Conservation (phyloP, 768 basidiomycete species). For the Rhodocollybia butyracea region DNA sequence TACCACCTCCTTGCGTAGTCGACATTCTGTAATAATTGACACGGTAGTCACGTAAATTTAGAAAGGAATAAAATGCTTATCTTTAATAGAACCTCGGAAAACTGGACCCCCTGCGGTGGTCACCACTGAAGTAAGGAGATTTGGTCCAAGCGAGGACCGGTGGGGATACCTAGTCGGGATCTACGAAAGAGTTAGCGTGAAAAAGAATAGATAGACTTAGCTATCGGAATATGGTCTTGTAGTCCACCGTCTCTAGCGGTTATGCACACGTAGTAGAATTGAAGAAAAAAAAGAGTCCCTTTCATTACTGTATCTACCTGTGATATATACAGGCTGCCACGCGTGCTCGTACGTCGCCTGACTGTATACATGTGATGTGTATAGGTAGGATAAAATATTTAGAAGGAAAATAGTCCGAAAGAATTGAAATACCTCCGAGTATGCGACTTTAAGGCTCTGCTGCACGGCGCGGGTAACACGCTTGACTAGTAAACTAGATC, state of each 20-base stretch:
- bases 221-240: not conserved
- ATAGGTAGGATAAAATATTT: too few species aligned
- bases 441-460: too few species aligned
- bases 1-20: too few species aligned
- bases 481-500: too few species aligned
- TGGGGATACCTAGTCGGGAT: not conserved
- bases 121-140: not conserved
- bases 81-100: not conserved
- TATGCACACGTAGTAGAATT: not conserved
- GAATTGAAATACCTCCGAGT: too few species aligned
- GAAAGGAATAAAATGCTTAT: not conserved
- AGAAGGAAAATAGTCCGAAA: too few species aligned
- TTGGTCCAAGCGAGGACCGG: not conserved
- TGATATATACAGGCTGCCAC: not conserved
- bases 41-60: not conserved
- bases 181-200: not conserved
- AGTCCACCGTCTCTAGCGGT: not conserved
- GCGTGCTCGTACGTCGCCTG: not conserved
- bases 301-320: not conserved
- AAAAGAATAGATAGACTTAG: not conserved
- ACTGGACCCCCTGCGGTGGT: slow-evolving; percentile 6
- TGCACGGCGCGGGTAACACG: too few species aligned
- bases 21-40: too few species aligned
- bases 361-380: not conserved
- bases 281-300: too few species aligned